A percentile compares a stretch with the other conserved stretches of the same genome.
These are phyloP conservation scores for Spironucleus salmonicida DNA, from an alignment of 208 protist genomes.

Conservation along the genomic window DNA sequence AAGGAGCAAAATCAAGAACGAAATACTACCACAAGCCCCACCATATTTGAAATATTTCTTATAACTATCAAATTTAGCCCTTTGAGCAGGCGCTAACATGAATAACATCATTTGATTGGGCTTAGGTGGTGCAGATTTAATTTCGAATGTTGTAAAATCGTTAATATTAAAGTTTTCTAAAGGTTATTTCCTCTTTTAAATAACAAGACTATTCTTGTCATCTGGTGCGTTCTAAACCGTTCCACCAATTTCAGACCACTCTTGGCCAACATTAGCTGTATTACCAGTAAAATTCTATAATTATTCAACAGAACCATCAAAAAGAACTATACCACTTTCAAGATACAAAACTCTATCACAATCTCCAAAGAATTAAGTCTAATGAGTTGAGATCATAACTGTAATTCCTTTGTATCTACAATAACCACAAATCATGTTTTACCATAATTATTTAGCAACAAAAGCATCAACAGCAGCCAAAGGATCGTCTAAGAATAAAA, in stretches of 20 bases:
- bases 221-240: not conserved
- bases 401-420: slow-evolving; percentile 36
- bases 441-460: not conserved
- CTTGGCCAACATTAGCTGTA: not conserved
- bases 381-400: slow-evolving; percentile 47
- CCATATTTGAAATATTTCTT: not conserved
- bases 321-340: not conserved
- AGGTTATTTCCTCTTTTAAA: not conserved
- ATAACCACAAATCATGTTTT: slow-evolving; percentile 22
- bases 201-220: not conserved
- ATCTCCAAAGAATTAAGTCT: slow-evolving; percentile 25
- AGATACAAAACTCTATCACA: not conserved
- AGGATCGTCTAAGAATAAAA: slow-evolving; percentile 45
- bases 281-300: not conserved
- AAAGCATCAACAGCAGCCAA: slow-evolving; percentile 27
- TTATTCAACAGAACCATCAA: not conserved
- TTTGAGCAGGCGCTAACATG: not conserved
- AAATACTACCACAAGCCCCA: not conserved
- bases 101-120: not conserved
- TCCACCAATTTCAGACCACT: not conserved
- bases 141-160: not conserved
- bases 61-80: not conserved
- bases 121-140: not conserved
- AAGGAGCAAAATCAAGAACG: not conserved
- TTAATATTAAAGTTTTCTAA: not conserved